Evolutionary conservation across 305 asterid species (phyloP), one percentile per base, ranked within the genome.

Genomic region (Caryopteris hybrid): DNA sequence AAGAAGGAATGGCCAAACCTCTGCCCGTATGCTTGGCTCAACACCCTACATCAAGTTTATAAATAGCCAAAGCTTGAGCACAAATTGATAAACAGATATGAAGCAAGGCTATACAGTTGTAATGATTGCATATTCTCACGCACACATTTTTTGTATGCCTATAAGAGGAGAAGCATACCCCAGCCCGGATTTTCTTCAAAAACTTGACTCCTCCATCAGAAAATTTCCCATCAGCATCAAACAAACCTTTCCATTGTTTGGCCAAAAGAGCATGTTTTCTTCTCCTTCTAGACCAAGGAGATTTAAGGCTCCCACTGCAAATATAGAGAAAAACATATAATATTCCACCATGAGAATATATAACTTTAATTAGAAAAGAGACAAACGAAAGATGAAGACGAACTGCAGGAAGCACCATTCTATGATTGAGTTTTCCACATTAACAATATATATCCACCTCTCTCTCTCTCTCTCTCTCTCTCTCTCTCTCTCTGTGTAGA

Each of bases 1-100:
- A 56, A 92, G 95, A 71, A 92, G 98, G 83, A 88, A 92, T 8
- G 98, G 97, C 98, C 98, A 92, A 66, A 88, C 97, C 81, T 92
- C 97, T 13, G 81, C 85, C 78, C 98, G 78, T 79, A 90, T 82
- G 74, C 91, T 82, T 68, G 97, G 97, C 69, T 92, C 97, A 74
- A 90, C 96, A 78, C 98, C 97, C 97, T 92, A 91, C 70, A 69
- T 54, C 64, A 73, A 22, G 58, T 63, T 42, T 23, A 45, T 18
- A 41, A 47, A 45, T 42, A 68, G 69, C 33, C 42, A 55, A 41
- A 66, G 81, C 61, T 58, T 48, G 45, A 51, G 57, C 61, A 51
- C 38, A 64, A 39, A 64, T 17, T 34, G 16, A 60, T 8, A 65
- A 21, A 39, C 10, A 42, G 6, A 59, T 45, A 64, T 8, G 17